A percentile compares a stretch with the other conserved stretches of the same genome.
These are phyloP conservation scores for Taiwanofungus camphoratus DNA, from an alignment of 1,284 basidiomycete genomes.

Conservation along the genomic window DNA sequence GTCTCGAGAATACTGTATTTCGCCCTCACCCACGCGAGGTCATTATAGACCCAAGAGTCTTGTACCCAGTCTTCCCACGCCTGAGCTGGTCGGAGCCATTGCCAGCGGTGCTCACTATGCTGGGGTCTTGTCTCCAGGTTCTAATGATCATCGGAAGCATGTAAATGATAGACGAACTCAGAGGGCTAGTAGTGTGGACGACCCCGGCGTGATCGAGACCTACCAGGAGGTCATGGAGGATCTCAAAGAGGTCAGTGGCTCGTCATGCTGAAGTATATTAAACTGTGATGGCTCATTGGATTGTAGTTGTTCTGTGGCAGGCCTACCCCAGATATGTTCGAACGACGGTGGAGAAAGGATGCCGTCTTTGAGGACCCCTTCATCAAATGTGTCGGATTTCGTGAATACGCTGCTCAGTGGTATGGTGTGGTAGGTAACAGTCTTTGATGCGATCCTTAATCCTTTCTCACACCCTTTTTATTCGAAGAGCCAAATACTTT, in stretches of 20 bases:
- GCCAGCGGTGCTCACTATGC: conserved; percentile 57
- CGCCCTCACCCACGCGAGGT: no score
- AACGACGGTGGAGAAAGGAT: conserved; percentile 51
- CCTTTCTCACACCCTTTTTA: not conserved
- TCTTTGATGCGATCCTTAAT: not conserved
- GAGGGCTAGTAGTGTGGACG: conserved; percentile 12
- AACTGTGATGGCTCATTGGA: not conserved
- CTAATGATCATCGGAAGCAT: conserved; percentile 6
- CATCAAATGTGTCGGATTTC: conserved; percentile 43
- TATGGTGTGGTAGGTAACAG: conserved; percentile 47
- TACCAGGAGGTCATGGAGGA: conserved; percentile 38
- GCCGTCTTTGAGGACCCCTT: conserved; percentile 61
- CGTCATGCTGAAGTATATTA: not conserved
- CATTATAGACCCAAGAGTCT: no score
- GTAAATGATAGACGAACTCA: conserved; percentile 17
- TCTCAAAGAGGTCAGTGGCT: conserved; percentile 40
- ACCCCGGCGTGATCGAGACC: conserved; percentile 10
- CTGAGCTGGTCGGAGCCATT: conserved; percentile 48
- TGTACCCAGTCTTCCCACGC: conserved; percentile 37
- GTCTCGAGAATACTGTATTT: no score
- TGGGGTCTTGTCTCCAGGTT: conserved; percentile 24
- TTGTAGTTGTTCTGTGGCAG: conserved; percentile 47
- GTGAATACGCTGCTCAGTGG: conserved; percentile 42
- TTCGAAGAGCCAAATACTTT: conserved; percentile 47
- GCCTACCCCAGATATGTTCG: conserved; percentile 51